phyloP scores from a whole-genome alignment of 148 eudicot genomes.

The Rhododendron simsii region DNA sequence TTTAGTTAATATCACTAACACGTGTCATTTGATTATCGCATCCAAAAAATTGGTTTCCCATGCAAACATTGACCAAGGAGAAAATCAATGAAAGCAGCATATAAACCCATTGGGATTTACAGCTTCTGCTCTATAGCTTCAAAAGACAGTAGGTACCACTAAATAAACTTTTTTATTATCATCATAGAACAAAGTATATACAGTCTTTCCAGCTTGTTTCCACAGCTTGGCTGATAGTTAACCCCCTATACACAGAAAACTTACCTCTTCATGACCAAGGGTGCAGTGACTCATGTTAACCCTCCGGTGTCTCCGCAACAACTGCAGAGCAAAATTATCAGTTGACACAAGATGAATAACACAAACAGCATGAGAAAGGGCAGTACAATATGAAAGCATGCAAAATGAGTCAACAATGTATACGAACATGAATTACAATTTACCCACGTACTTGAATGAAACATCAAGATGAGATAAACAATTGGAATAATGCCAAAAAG shows the following conservation, averaged over 20 bases:
- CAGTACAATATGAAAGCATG: not conserved
- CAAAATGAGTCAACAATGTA: not conserved
- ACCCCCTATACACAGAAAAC: not conserved
- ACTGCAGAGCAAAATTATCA: conserved; percentile 36
- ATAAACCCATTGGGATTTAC: not conserved
- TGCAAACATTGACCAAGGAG: not conserved
- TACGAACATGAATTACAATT: not conserved
- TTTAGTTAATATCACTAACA: not conserved
- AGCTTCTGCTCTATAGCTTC: not conserved
- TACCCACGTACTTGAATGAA: not conserved
- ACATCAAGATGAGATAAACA: not conserved
- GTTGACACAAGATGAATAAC: conserved; percentile 7
- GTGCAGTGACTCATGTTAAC: conserved; percentile 44
- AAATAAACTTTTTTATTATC: not conserved
- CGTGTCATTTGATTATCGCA: not conserved
- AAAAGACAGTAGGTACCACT: not conserved
- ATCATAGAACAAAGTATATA: not conserved
- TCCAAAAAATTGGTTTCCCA: not conserved
- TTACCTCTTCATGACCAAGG: conserved; percentile 73
- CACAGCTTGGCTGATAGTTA: conserved; percentile 1
- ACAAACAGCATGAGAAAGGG: not conserved
- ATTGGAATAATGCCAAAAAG: not conserved
- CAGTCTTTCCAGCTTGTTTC: not conserved
- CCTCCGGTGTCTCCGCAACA: conserved; percentile 87
- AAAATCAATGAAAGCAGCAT: not conserved